Evolutionary conservation across 345 rosid genomes (phyloP), one percentile per base, ranked within the genome.

Genomic region (Physaria fendleri): DNA sequence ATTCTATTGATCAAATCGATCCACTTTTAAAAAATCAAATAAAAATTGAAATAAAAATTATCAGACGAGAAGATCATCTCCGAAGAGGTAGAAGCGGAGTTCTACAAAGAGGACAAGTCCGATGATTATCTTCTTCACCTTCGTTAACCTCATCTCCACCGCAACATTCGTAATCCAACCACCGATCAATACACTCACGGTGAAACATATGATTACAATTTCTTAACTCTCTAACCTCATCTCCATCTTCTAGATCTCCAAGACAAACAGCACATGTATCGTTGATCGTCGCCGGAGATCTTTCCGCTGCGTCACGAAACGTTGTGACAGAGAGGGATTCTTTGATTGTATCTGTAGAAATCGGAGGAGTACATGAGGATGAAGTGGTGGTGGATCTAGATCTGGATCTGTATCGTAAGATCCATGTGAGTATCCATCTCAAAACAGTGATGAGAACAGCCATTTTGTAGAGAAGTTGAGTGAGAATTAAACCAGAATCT

Each of bases 131-230:
- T 0, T 69, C 74, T 11, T 62, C 74, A 0, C 51, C 74, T 4
- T 76, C 78, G 7, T 78, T 74, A 22, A 1, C 22, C 0, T 74
- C 78, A 8, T 72, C 83, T 4, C 74, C 77, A 1, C 65, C 61
- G 35, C 72, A 72, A 10, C 72, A 72, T 44, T 78, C 90, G n/a
- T 83, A 84, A 32, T 85, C 94, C 0, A 89, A 69, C 99, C 99
- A 93, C 59, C 87, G 55, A 49, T 93, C 95, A 5, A 93, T 83
- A 66, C 99, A 93, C 28, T 89, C 95, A 10, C 61, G 71, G 54
- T 93, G 99, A 61, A 86, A 93, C 72, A 89, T 90, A 75, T 93
- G 99, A 78, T 78, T 71, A 49, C 99, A 93, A 64, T 89, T 93
- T 68, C 91, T 78, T 2, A 89, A 61, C 64, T 89, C 95, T 45